Evolutionary conservation across 805 yeast species (phyloP).

Genomic region (Saturnispora gosingensis): DNA sequence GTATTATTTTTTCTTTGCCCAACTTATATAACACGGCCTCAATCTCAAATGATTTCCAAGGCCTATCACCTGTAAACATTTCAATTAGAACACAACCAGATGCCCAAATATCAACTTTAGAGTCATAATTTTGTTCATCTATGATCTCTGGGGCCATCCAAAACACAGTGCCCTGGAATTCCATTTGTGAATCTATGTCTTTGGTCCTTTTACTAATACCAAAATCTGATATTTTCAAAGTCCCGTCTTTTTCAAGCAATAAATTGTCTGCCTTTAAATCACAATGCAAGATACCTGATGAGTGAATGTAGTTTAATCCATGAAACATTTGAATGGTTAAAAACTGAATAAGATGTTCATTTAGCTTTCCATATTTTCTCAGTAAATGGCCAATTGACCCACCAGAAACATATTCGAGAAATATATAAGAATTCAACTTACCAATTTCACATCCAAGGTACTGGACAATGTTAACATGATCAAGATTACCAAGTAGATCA

Average conservation of each 20-base stretch:
- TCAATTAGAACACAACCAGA: conserved; percentile 94
- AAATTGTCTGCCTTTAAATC: conserved; percentile 93
- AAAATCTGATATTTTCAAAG: conserved; percentile 91
- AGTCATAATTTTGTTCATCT: conserved; percentile 80
- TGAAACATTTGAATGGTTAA: conserved; percentile 70
- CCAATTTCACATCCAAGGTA: conserved; percentile 86
- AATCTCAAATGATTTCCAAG: conserved; percentile 95
- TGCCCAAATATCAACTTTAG: conserved; percentile 98
- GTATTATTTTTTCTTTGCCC: conserved; percentile 75
- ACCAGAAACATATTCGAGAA: conserved; percentile 94
- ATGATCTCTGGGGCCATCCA: conserved; percentile 99
- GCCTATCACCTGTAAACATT: conserved; percentile 95
- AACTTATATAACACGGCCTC: conserved; percentile 87
- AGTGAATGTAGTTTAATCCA: conserved; percentile 83
- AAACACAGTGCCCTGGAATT: conserved; percentile 89
- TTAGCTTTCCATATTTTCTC: conserved; percentile 75
- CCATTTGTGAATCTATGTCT: conserved; percentile 90
- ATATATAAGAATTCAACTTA: conserved; percentile 69
- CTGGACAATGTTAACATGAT: conserved; percentile 91
- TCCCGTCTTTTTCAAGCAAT: conserved; percentile 81
- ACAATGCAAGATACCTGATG: conserved; percentile 80
- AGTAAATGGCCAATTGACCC: conserved; percentile 89
- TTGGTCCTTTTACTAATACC: conserved; percentile 85
- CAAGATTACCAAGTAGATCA: conserved; percentile 85
- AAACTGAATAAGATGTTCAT: conserved; percentile 62